Percentiles rank a stretch among this genome's conserved stretches.
phyloP scores from a whole-genome alignment of 2,329 filamentous ascomycete species.

The Aspergillus brunneoviolaceus region DNA sequence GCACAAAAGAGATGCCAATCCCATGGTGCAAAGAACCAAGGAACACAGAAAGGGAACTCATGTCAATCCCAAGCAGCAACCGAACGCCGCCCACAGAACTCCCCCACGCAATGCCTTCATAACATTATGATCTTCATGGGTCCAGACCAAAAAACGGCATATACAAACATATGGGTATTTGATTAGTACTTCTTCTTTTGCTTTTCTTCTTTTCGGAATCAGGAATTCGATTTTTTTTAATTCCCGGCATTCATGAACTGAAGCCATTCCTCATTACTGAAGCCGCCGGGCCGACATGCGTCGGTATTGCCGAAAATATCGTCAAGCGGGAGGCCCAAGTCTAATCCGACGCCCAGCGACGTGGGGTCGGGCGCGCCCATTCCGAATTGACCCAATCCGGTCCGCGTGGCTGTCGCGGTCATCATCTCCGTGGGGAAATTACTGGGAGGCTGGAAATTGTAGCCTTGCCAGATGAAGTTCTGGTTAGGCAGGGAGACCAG shows the following conservation, averaged over 20 bases:
- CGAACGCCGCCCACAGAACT: background rate
- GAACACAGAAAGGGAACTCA: background rate
- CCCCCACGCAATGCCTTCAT: background rate
- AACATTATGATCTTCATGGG: background rate
- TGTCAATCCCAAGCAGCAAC: background rate
- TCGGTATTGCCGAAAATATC: conserved; percentile 43
- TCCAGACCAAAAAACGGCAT: conserved; percentile 12
- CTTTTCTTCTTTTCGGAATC: background rate
- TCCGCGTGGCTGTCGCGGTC: conserved; percentile 23
- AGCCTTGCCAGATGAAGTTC: conserved; percentile 43
- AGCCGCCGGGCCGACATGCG: conserved; percentile 24
- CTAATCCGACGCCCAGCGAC: conserved; percentile 33
- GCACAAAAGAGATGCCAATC: too few species aligned
- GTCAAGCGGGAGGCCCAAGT: conserved; percentile 39
- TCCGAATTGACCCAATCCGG: conserved; percentile 24
- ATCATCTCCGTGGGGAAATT: conserved; percentile 18
- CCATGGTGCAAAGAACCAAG: too few species aligned
- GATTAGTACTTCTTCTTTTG: background rate
- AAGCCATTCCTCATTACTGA: conserved; percentile 38
- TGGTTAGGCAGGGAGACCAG: conserved; percentile 44
- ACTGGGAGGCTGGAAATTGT: conserved; percentile 34
- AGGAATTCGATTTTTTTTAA: background rate
- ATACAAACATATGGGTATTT: conserved; percentile 4
- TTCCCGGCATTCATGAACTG: conserved; percentile 40
- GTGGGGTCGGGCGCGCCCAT: conserved; percentile 30